These are phyloP conservation scores for Talaromyces sp. DNA, from an alignment of 2,329 filamentous ascomycete genomes.

Conservation along the genomic window DNA sequence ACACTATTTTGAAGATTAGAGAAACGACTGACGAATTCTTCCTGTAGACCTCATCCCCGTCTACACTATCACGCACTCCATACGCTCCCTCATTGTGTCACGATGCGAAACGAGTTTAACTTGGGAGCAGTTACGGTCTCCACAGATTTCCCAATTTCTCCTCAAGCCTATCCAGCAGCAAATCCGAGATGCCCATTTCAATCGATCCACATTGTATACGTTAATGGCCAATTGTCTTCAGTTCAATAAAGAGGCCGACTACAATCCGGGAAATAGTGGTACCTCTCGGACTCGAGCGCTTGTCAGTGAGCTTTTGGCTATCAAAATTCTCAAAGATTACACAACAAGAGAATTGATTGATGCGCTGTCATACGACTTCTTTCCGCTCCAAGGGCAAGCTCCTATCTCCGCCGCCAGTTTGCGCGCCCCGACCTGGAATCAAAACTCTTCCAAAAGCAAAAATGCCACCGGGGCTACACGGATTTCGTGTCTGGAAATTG, in stretches of 20 bases:
- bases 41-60: constrained; percentile 73
- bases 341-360: constrained; percentile 86
- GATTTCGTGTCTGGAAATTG: constrained; percentile 87
- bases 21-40: not conserved
- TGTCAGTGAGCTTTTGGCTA: constrained; percentile 84
- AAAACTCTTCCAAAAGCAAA: constrained; percentile 38
- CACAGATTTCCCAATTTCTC: constrained; percentile 91
- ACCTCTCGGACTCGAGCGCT: constrained; percentile 79
- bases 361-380: constrained; percentile 90
- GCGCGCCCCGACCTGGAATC: constrained; percentile 34
- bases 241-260: constrained; percentile 80
- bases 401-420: constrained; percentile 38
- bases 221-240: constrained; percentile 91
- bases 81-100: constrained; percentile 76
- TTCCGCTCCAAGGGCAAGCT: constrained; percentile 78
- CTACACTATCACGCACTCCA: constrained; percentile 85
- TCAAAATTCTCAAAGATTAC: constrained; percentile 87
- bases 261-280: constrained; percentile 78
- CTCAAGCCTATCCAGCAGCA: constrained; percentile 93
- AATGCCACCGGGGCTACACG: constrained; percentile 61
- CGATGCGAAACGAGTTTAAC: constrained; percentile 87
- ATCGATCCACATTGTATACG: constrained; percentile 79
- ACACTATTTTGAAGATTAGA: constrained; percentile 14
- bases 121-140: constrained; percentile 94
- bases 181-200: constrained; percentile 78